Percentiles rank a stretch among this genome's conserved stretches.
Conservation (phyloP, 1,284 basidiomycete genomes). For the Cutaneotrichosporon sp. region DNA sequence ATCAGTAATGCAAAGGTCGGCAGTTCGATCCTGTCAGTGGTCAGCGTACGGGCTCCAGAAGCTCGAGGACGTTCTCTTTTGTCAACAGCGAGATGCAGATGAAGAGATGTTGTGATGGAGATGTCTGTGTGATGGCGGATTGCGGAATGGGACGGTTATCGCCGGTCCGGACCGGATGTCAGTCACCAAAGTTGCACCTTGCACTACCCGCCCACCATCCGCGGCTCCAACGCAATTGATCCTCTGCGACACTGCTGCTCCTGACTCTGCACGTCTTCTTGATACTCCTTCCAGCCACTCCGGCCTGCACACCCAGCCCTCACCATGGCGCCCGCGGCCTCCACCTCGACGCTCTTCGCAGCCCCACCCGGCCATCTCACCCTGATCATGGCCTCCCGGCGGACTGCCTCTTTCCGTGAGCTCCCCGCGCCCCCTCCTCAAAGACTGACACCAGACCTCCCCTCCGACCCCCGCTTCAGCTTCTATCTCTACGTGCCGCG, state of each 20-base stretch:
- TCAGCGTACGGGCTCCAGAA: not conserved
- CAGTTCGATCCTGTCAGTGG: slow-evolving; percentile 2
- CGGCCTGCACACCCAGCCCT: not conserved
- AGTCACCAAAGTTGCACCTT: not conserved
- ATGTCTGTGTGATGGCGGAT: too few species aligned
- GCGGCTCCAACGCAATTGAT: too few species aligned
- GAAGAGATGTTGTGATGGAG: not conserved
- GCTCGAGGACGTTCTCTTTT: not conserved
- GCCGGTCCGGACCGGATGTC: not conserved
- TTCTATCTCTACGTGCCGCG: slow-evolving; percentile 27
- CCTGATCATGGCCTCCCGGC: slow-evolving; percentile 22
- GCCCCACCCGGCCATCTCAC: slow-evolving; percentile 21
- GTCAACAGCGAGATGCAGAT: not conserved
- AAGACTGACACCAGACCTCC: not conserved
- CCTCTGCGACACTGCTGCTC: too few species aligned
- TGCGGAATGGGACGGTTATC: not conserved
- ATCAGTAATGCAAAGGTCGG: slow-evolving; percentile 2
- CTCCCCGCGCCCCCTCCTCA: not conserved
- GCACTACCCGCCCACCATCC: too few species aligned
- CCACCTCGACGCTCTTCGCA: slow-evolving; percentile 15
- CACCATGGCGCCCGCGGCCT: not conserved
- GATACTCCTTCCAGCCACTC: too few species aligned
- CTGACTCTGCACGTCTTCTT: too few species aligned
- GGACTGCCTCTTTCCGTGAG: slow-evolving; percentile 16
- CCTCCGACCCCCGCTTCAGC: slow-evolving; percentile 15